A percentile compares a stretch with the other conserved stretches of the same genome.
Evolutionary conservation across 257 asterid species (phyloP).

Genomic region (Solanum bulbocastanum): DNA sequence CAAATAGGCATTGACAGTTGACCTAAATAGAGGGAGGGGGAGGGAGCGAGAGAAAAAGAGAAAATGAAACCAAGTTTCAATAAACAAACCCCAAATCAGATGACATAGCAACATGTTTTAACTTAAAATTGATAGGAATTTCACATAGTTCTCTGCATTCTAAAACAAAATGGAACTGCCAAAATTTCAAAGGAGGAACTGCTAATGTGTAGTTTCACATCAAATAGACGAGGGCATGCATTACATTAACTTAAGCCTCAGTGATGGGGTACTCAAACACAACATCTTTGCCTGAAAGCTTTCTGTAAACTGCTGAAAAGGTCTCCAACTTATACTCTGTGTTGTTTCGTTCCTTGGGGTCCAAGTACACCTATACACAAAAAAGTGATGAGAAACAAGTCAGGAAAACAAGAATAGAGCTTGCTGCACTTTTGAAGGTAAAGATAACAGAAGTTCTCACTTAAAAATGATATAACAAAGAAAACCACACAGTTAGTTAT

Average conservation of each 20-base stretch:
- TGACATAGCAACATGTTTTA: background rate
- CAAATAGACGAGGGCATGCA: background rate
- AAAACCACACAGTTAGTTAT: background rate
- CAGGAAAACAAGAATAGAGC: background rate
- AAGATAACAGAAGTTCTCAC: background rate
- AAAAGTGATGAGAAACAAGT: background rate
- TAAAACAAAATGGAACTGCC: background rate
- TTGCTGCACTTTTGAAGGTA: background rate
- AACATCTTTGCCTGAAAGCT: constrained; percentile 40
- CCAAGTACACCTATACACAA: background rate
- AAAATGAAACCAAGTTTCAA: background rate
- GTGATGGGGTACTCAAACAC: constrained; percentile 32
- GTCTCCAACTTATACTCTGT: constrained; percentile 26
- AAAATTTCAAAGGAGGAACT: background rate
- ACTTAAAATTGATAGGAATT: background rate
- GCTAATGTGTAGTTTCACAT: background rate
- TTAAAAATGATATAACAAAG: background rate
- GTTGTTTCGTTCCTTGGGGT: constrained; percentile 3
- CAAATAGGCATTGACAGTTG: background rate
- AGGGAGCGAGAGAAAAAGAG: background rate
- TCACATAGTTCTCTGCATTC: constrained; percentile 7
- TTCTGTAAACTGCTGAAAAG: constrained; percentile 33
- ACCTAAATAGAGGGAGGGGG: background rate
- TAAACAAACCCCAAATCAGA: background rate
- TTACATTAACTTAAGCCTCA: background rate